phyloP scores from a whole-genome alignment of 2,329 filamentous ascomycete species.

The Dothistroma pini region DNA sequence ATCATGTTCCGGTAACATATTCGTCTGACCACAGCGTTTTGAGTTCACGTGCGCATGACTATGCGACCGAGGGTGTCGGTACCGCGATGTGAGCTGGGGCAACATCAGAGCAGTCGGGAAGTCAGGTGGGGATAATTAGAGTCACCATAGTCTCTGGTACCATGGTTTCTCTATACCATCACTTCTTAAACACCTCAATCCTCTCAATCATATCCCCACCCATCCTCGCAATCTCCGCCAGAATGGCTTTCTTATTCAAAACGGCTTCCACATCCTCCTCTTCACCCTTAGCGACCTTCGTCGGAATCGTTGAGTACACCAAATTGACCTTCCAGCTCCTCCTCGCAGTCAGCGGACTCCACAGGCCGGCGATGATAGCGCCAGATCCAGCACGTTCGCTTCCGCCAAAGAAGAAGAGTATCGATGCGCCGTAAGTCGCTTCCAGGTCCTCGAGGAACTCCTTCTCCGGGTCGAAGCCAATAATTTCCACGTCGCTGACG shows the following conservation, averaged over 20 bases:
- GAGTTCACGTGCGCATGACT: too few relatives aligned
- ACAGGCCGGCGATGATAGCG: constrained; percentile 60
- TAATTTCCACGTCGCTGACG: constrained; percentile 38
- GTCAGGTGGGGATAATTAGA: too few relatives aligned
- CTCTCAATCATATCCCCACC: constrained; percentile 60
- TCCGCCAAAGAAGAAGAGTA: constrained; percentile 76
- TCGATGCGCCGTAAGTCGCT: constrained; percentile 60
- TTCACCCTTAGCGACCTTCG: constrained; percentile 30
- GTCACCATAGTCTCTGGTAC: too few relatives aligned
- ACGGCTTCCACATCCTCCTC: constrained; percentile 46
- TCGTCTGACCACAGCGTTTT: too few relatives aligned
- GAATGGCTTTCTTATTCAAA: constrained; percentile 63
- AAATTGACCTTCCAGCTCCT: constrained; percentile 68
- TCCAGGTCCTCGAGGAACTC: constrained; percentile 66
- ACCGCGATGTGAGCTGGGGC: too few relatives aligned
- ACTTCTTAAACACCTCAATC: constrained; percentile 51
- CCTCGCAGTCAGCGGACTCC: constrained; percentile 55
- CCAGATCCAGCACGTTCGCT: constrained; percentile 40
- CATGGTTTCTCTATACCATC: background rate
- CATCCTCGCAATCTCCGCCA: constrained; percentile 67
- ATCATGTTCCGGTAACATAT: too few relatives aligned
- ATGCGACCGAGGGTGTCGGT: too few relatives aligned
- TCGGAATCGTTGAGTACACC: constrained; percentile 62
- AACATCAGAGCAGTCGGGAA: too few relatives aligned
- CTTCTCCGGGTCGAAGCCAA: constrained; percentile 59